These are phyloP conservation scores for Kernera saxatilis DNA, from an alignment of 345 rosid species.

Conservation along the genomic window DNA sequence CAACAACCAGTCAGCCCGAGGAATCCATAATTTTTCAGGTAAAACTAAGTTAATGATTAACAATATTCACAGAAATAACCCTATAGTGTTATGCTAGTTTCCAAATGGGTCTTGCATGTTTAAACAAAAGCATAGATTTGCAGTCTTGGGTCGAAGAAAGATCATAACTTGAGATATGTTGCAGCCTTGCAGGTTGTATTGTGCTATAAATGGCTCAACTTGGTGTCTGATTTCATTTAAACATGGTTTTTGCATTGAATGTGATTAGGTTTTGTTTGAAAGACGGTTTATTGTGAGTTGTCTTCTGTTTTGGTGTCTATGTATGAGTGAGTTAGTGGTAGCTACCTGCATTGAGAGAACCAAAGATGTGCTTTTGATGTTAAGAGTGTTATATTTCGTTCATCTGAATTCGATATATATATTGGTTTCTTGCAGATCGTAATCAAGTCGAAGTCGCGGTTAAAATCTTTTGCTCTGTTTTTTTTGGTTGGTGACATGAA, in stretches of 20 bases:
- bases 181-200: not conserved
- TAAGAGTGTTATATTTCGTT: not conserved
- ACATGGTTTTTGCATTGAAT: not conserved
- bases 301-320: not conserved
- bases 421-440: constrained; percentile 8
- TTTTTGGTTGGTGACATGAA: constrained; percentile 12
- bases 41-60: not conserved
- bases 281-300: not conserved
- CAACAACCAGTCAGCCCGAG: constrained; percentile 8
- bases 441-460: not conserved
- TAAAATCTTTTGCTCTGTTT: not conserved
- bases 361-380: not conserved
- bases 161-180: not conserved
- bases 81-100: not conserved
- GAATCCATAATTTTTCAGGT: constrained; percentile 9
- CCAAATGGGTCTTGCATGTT: not conserved
- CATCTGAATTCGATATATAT: not conserved
- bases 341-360: not conserved
- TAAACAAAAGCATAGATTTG: not conserved
- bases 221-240: not conserved
- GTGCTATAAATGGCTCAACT: not conserved
- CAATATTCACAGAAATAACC: not conserved
- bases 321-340: not conserved
- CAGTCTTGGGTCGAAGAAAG: not conserved
- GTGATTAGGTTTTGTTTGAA: not conserved